Evolutionary conservation across 2,329 filamentous ascomycete genomes (phyloP), one percentile per base, ranked within the genome.

Genomic region (Fusarium verrucosum): DNA sequence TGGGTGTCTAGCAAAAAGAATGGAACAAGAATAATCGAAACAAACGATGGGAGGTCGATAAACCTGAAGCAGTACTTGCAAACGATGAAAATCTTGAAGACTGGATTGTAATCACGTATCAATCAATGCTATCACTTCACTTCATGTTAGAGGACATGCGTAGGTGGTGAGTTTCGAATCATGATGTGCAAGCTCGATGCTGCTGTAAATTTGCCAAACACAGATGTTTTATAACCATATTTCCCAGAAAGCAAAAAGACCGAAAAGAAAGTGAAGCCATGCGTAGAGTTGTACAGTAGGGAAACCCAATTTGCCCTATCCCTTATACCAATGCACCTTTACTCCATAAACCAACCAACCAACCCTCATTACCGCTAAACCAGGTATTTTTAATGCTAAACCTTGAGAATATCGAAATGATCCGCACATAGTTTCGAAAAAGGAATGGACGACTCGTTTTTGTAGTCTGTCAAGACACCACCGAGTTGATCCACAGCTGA

Each of bases 401-500:
- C 26, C 19, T 58, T 25, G 10, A 64, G 41, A 33, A 64, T 58
- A 13, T 43, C 22, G 14, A 52, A 25, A 28, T 58, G 42, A 9
- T 56, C 42, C 9, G 33, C 42, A 40, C 62, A 65, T 22, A 65
- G 30, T 10, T 19, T 51, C 8, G 49, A 50, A 14, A 65, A 65
- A 5, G 62, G 38, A 44, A 65, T 65, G 23, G 22, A 65, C 20
- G 56, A 44, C 43, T 65, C 55, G 20, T 65, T 50, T 41, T 65
- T 45, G 40, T 36, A 53, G 47, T 70, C 68, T 13, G 67, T 70
- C 30, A 60, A 58, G 13, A 67, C 58, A 13, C 68, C 68, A 5
- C 68, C 67, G 4, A 70, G 49, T 26, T 45, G 43, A 22, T 68
- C 59, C n/a, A 43, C 44, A 4, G 33, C 26, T 7, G 42, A 30